Evolutionary conservation across 2,329 filamentous ascomycete genomes (phyloP), one percentile per base, ranked within the genome.

Genomic region (Simplicillium sp.): DNA sequence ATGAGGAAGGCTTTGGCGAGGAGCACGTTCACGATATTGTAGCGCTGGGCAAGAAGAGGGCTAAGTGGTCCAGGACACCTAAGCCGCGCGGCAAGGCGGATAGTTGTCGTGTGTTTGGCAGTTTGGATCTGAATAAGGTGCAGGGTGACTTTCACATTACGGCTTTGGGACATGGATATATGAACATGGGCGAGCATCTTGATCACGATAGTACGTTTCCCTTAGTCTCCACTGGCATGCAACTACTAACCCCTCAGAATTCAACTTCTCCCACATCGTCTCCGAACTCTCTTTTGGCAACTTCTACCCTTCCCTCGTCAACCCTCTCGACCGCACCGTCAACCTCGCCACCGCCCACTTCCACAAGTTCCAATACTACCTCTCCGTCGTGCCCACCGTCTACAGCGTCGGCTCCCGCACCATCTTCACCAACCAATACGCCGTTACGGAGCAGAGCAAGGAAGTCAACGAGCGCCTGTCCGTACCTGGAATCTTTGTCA

Each of bases 121-220:
- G 80, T 53, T 62, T 98, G 59, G 84, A 94, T 50, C 75, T 94
- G 50, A 98, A 98, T 64, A 94, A 94, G 66, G 92, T 98, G 35
- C 90, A 96, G 64, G 92, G 90, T 4, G 90, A 98, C 61, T 97
- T 98, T 58, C 92, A 98, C 59, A 92, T 98, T 55, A 98, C 92
- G 2, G 92, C 92, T 3, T 70, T 88, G 46, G 92, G 92, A 1
- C 90, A 97, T 61, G 92, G 92, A n/a, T 98, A 98, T 62, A 76
- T 78, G 62, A 87, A 89, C 57, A 71, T 79, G 49, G 51, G 57
- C 18, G 69, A 67, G 32, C 89, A 97, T 67, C 66, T 97, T 48
- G 85, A 94, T 54, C 90, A 97, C 20, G 17, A 37, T 13, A 33
- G 37, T 43, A 40, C 7, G 43, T 32, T 11, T 7, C 16, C 6